A percentile compares a stretch with the other conserved stretches of the same genome.
Conservation (phyloP, 2,329 filamentous ascomycete genomes). For the Hymenoscyphus scutula region DNA sequence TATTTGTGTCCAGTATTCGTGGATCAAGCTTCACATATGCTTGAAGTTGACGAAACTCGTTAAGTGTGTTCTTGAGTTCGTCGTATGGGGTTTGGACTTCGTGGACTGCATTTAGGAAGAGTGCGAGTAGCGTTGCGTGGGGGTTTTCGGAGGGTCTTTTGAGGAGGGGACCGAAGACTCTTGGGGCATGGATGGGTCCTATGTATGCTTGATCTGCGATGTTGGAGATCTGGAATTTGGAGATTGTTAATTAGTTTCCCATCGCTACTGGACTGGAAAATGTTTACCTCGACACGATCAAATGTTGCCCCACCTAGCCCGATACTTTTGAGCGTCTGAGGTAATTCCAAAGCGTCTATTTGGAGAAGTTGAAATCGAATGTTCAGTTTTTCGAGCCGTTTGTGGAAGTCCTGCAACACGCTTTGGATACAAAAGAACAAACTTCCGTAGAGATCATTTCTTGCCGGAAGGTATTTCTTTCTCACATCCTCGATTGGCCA, state of each 20-base stretch:
- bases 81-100: background rate
- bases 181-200: background rate
- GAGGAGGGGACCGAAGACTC: background rate
- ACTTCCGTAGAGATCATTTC: background rate
- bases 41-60: background rate
- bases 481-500: background rate
- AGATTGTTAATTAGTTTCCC: no score
- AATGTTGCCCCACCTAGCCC: background rate
- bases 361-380: background rate
- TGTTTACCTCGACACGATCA: background rate
- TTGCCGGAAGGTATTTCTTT: background rate
- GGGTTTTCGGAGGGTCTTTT: background rate
- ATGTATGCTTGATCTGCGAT: background rate
- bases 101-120: background rate
- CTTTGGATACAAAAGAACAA: background rate
- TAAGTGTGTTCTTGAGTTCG: background rate
- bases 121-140: background rate
- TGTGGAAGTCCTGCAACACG: background rate
- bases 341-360: background rate
- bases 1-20: no score
- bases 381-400: background rate
- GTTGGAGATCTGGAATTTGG: background rate
- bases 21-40: background rate
- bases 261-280: background rate
- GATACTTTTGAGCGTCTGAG: background rate